A percentile compares a stretch with the other conserved stretches of the same genome.
These are phyloP conservation scores for Allomyces macrogynus DNA, from an alignment of 192 early-diverging fungal genomes.

Conservation along the genomic window DNA sequence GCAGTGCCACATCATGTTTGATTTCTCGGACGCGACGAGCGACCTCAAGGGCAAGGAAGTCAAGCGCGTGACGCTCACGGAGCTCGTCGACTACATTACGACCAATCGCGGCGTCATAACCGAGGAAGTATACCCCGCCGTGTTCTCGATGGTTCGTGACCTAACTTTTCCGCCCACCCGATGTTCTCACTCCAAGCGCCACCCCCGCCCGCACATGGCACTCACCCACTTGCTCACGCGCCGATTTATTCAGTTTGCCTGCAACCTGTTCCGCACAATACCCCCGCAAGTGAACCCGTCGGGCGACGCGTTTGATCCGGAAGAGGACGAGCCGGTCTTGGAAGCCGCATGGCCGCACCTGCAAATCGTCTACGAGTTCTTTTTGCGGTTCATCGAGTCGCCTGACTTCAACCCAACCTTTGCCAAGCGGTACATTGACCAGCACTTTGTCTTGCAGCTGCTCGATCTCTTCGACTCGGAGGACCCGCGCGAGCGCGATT, in stretches of 20 bases:
- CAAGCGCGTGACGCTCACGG: slow-evolving; percentile 73
- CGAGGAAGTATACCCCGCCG: slow-evolving; percentile 71
- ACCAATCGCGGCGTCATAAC: slow-evolving; percentile 74
- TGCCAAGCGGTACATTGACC: slow-evolving; percentile 92
- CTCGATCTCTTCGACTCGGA: slow-evolving; percentile 96
- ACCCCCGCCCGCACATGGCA: background rate
- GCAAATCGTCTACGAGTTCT: slow-evolving; percentile 95
- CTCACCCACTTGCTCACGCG: background rate
- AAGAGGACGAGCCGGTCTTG: slow-evolving; percentile 95
- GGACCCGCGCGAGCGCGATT: slow-evolving; percentile 96
- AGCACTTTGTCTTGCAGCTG: slow-evolving; percentile 81
- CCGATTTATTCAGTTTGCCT: slow-evolving; percentile 62
- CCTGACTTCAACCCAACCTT: slow-evolving; percentile 93
- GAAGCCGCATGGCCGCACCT: slow-evolving; percentile 97
- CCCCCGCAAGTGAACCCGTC: slow-evolving; percentile 86
- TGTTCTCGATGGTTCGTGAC: slow-evolving; percentile 70
- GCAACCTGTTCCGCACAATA: slow-evolving; percentile 89
- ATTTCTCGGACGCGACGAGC: slow-evolving; percentile 77
- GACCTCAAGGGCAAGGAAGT: slow-evolving; percentile 91
- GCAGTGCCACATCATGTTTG: slow-evolving; percentile 85
- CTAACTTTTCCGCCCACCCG: background rate
- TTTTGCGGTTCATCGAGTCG: slow-evolving; percentile 92
- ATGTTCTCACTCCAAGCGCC: background rate
- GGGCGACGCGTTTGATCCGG: slow-evolving; percentile 94
- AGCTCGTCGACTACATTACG: slow-evolving; percentile 83